phyloP scores from a whole-genome alignment of 75 land plant species.

The Selaginella moellendorffii region DNA sequence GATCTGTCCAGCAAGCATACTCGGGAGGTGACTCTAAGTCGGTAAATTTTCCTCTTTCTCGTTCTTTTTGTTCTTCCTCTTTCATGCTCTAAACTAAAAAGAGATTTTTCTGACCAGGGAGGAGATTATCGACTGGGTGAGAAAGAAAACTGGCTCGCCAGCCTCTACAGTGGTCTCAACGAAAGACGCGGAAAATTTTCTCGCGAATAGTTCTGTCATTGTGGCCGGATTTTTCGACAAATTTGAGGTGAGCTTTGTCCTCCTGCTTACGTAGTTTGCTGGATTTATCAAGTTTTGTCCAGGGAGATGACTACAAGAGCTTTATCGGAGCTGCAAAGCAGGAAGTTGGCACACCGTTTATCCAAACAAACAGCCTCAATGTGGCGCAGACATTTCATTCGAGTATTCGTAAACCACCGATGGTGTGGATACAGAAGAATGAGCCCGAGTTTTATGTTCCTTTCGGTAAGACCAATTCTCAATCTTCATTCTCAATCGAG shows the following conservation, averaged over 20 bases:
- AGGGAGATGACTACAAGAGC: slow-evolving; percentile 65
- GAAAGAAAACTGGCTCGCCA: slow-evolving; percentile 74
- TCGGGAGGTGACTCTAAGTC: slow-evolving; percentile 65
- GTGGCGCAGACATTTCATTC: slow-evolving; percentile 47
- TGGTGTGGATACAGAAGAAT: slow-evolving; percentile 59
- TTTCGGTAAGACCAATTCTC: slow-evolving; percentile 40
- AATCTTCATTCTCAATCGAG: neutral
- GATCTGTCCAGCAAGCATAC: slow-evolving; percentile 34
- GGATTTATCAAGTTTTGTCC: slow-evolving; percentile 8
- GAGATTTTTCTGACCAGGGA: slow-evolving; percentile 32
- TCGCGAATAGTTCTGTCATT: slow-evolving; percentile 26
- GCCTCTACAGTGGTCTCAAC: slow-evolving; percentile 36
- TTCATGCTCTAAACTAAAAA: too few species aligned
- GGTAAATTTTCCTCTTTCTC: too few species aligned
- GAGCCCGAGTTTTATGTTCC: slow-evolving; percentile 56
- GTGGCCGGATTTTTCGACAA: slow-evolving; percentile 50
- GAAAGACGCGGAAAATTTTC: slow-evolving; percentile 46
- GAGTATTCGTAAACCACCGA: slow-evolving; percentile 18
- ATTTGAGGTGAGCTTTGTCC: slow-evolving; percentile 40
- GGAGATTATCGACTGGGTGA: slow-evolving; percentile 70
- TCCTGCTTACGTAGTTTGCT: neutral
- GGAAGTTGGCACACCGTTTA: slow-evolving; percentile 74
- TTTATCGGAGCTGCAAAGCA: slow-evolving; percentile 55
- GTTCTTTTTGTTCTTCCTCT: too few species aligned
- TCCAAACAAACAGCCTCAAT: slow-evolving; percentile 36